Evolutionary conservation across 495 filamentous ascomycete genomes (phyloP).

Genomic region (Xylaria flabelliformis): DNA sequence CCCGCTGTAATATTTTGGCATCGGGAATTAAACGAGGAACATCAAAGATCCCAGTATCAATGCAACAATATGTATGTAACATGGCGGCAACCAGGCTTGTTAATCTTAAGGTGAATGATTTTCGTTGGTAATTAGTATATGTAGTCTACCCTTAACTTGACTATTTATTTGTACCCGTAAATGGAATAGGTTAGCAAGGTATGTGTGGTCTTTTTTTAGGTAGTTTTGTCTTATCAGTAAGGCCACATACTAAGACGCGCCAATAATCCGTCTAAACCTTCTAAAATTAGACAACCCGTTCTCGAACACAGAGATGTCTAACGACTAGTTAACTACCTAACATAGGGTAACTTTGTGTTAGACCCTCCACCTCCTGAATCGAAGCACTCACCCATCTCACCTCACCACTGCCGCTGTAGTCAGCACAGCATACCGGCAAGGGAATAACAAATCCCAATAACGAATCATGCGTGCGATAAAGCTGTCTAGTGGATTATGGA

Average conservation of each 20-base stretch:
- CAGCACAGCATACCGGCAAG: constrained; percentile 16
- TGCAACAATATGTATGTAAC: constrained; percentile 4
- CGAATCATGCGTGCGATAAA: constrained; percentile 12
- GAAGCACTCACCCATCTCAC: constrained; percentile 12
- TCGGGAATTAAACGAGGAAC: neutral
- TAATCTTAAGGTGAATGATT: neutral
- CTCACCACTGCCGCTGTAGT: constrained; percentile 24
- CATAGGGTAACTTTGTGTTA: neutral
- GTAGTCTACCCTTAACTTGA: too few species aligned
- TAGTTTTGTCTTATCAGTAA: neutral
- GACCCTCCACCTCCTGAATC: constrained; percentile 7
- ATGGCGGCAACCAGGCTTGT: neutral
- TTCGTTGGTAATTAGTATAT: neutral
- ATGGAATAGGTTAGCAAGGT: neutral
- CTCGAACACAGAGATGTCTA: neutral
- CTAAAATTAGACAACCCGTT: constrained; percentile 20
- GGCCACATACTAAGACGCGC: neutral
- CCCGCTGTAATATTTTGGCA: constrained; percentile 4
- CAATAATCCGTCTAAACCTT: neutral
- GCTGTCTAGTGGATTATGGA: constrained; percentile 11
- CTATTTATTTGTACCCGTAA: neutral
- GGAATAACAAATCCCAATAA: constrained; percentile 23
- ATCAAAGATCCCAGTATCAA: neutral
- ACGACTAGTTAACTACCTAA: neutral
- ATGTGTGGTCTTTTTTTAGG: constrained; percentile 22